Evolutionary conservation across 768 basidiomycete species (phyloP), one percentile per base, ranked within the genome.

Genomic region (Terana coerulea): DNA sequence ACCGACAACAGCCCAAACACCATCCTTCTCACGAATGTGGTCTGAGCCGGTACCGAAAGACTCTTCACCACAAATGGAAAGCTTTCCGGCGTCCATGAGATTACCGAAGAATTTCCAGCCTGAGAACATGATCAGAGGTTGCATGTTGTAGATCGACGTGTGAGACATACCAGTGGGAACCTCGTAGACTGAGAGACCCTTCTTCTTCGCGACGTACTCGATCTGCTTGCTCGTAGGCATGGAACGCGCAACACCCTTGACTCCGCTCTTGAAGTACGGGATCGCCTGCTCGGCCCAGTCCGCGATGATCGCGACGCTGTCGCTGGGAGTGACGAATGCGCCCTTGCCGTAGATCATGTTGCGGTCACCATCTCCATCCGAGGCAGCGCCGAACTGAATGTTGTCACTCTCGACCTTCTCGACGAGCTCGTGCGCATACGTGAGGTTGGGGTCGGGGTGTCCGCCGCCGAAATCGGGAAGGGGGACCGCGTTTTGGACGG

Each of bases 91-190:
- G 67, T 99, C 97, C 97, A 99, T 99, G 61, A 99, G 76, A 72
- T 98, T 99, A 41, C 97, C 97, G 66, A 99, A 99, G 81, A 99
- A 99, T 72, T 99, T 99, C 94, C 94, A 98, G 57, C 95, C 95
- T 94, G 57, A 29, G 37, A 12, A 28, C 30, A 49, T 41, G 19
- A 46, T 29, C 29, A 33, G 37, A 29, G 17, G 53, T 36, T 28
- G 19, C 43, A 21, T 5, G 35, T 46, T 8, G 19, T 17, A 24
- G 21, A 31, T 24, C 25, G 47, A 39, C 19, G 19, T 19, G 15
- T 3, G 2, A 26, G 21, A 51, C 80, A 58, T 54, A 87, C 93
- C 94, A 19, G 97, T 99, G 3, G 97, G 97, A 17, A 98, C 95
- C 67, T 98, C 97, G 61, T 95, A 97, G 65, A 81, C 85, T 67